Conservation (phyloP, 1,284 basidiomycete genomes). For the Microbotryomycetes sp. region DNA sequence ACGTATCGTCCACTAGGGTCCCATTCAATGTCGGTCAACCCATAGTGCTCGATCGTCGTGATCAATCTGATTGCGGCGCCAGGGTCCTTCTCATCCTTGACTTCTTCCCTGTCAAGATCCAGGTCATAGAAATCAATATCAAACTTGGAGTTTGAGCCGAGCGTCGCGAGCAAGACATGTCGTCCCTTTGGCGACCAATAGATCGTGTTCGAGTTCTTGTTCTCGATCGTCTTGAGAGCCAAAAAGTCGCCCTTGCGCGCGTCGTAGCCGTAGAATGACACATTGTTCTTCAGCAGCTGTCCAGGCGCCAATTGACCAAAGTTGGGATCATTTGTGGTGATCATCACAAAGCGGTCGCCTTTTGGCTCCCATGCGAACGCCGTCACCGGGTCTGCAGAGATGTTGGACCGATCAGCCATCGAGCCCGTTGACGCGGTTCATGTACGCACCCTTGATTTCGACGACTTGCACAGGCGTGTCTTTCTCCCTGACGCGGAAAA, state of each 20-base stretch:
- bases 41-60: slow-evolving; percentile 85
- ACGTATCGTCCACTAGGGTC: slow-evolving; percentile 94
- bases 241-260: slow-evolving; percentile 91
- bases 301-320: slow-evolving; percentile 80
- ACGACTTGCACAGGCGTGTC: slow-evolving; percentile 97
- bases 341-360: slow-evolving; percentile 91
- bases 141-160: slow-evolving; percentile 89
- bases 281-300: slow-evolving; percentile 88
- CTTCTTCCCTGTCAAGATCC: slow-evolving; percentile 64
- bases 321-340: slow-evolving; percentile 91
- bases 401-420: too few species aligned
- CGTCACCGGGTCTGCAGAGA: slow-evolving; percentile 70
- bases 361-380: slow-evolving; percentile 99
- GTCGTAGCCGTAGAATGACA: slow-evolving; percentile 94
- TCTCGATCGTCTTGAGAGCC: slow-evolving; percentile 70
- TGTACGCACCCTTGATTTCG: slow-evolving; percentile 81
- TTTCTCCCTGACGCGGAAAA: slow-evolving; percentile 96
- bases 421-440: too few species aligned
- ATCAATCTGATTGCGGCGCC: slow-evolving; percentile 81
- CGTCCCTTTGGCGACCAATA: slow-evolving; percentile 96
- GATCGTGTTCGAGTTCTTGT: slow-evolving; percentile 87
- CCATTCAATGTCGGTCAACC: slow-evolving; percentile 97
- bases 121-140: slow-evolving; percentile 99
- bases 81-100: slow-evolving; percentile 61
- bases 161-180: slow-evolving; percentile 90